Conservation (phyloP, 192 early-diverging fungal species). For the Coemansia sp. region DNA sequence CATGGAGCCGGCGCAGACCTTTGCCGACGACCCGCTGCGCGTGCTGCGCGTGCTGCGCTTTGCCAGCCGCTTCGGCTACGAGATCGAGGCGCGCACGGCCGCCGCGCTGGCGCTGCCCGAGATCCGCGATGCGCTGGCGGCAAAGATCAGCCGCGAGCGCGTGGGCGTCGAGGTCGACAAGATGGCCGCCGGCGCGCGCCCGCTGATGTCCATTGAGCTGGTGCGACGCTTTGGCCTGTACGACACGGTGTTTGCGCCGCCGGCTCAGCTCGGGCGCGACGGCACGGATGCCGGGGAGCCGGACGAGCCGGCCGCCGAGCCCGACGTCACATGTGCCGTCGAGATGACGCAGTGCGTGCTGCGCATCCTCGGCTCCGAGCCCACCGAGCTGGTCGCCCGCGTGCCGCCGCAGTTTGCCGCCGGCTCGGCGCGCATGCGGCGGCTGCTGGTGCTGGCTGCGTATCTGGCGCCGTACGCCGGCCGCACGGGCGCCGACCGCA, state of each 20-base stretch:
- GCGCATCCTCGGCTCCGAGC: background rate
- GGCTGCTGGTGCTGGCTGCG: constrained; percentile 55
- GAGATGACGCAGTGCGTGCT: constrained; percentile 13
- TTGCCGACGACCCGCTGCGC: constrained; percentile 91
- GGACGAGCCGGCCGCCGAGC: too few relatives aligned
- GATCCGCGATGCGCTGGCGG: constrained; percentile 61
- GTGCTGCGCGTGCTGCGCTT: constrained; percentile 93
- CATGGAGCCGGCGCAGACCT: constrained; percentile 81
- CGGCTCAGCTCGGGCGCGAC: too few relatives aligned
- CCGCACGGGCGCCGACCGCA: constrained; percentile 44
- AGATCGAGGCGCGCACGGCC: constrained; percentile 64
- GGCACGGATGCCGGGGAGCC: too few relatives aligned
- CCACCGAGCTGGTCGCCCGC: background rate
- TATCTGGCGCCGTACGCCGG: constrained; percentile 57
- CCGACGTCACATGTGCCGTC: constrained; percentile 1
- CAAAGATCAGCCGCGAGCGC: constrained; percentile 89
- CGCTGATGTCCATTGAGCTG: constrained; percentile 51
- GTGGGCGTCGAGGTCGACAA: constrained; percentile 91
- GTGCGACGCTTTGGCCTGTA: constrained; percentile 51
- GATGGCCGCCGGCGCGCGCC: constrained; percentile 71
- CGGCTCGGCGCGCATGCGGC: background rate
- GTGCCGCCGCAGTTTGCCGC: background rate
- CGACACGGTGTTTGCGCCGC: constrained; percentile 21
- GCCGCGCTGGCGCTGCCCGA: constrained; percentile 53
- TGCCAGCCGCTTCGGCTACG: constrained; percentile 83